These are phyloP conservation scores for Yamadazyma tumulicola DNA, from an alignment of 805 yeast species.

Conservation along the genomic window DNA sequence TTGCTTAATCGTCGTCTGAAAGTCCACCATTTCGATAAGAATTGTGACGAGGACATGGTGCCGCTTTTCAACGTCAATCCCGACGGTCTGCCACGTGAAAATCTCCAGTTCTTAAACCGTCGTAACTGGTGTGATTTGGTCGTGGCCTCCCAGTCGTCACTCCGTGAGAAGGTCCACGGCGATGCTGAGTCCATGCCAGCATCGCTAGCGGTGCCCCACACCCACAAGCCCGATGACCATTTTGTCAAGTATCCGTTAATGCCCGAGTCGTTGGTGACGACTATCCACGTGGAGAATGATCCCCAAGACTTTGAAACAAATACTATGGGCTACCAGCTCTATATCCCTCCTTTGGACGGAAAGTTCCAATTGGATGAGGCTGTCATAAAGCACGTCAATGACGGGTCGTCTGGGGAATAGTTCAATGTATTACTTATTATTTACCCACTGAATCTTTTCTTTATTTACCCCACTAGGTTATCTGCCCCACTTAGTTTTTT, in stretches of 20 bases:
- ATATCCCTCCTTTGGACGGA: conserved; percentile 58
- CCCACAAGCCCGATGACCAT: conserved; percentile 19
- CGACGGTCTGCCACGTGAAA: conserved; percentile 45
- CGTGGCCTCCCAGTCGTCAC: conserved; percentile 37
- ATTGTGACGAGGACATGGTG: conserved; percentile 78
- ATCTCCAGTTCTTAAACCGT: conserved; percentile 55
- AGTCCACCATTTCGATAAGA: conserved; percentile 60
- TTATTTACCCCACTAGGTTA: no score
- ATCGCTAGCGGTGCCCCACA: conserved; percentile 4
- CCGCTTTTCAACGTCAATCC: conserved; percentile 64
- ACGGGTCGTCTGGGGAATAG: conserved; percentile 1
- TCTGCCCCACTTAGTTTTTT: no score
- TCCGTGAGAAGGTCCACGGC: conserved; percentile 14
- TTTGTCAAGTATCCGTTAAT: conserved; percentile 53
- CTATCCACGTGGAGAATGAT: conserved; percentile 72
- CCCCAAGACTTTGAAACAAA: conserved; percentile 42
- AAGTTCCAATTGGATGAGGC: conserved; percentile 27
- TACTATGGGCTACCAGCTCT: conserved; percentile 63
- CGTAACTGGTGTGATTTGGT: conserved; percentile 74
- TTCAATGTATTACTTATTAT: conserved; percentile 1
- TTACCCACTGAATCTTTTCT: no score
- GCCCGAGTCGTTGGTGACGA: conserved; percentile 57
- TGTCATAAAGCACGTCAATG: conserved; percentile 28
- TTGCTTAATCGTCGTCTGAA: conserved; percentile 65
- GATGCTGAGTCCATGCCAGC: conserved; percentile 11